Percentiles rank a stretch among this genome's conserved stretches.
Evolutionary conservation across 2,329 filamentous ascomycete species (phyloP).

Genomic region (Colletotrichum chrysophilum): DNA sequence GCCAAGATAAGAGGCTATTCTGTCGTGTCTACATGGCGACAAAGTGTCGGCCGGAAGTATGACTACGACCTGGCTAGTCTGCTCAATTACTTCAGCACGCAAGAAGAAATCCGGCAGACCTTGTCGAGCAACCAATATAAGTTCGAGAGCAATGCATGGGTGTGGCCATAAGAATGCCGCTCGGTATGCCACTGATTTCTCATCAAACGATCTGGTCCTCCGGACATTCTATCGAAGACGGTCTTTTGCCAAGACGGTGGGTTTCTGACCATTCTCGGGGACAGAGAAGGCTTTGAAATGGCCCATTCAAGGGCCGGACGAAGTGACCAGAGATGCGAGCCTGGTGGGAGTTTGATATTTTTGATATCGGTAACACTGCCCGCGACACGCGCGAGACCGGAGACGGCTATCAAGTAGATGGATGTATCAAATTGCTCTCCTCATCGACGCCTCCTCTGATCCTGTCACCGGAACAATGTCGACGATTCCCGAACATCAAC

Average conservation of each 20-base stretch:
- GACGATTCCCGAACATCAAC: not conserved
- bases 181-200: not conserved
- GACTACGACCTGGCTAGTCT: not conserved
- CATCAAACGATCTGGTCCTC: not conserved
- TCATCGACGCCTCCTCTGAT: not conserved
- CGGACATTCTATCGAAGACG: not conserved
- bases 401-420: not conserved
- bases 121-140: not conserved
- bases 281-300: not conserved
- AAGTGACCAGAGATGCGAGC: not conserved
- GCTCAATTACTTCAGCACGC: not conserved
- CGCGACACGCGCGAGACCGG: not conserved
- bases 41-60: accelerated
- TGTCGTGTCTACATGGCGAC: too few relatives aligned
- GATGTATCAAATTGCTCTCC: not conserved
- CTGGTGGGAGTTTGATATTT: not conserved
- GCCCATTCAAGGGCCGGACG: not conserved
- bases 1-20: too few relatives aligned
- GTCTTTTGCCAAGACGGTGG: not conserved
- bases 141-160: not conserved
- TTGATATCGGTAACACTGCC: not conserved
- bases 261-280: not conserved
- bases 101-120: not conserved
- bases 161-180: not conserved
- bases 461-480: not conserved